These are phyloP conservation scores for Cladophialophora bantiana DNA, from an alignment of 2,329 filamentous ascomycete species.

Conservation along the genomic window DNA sequence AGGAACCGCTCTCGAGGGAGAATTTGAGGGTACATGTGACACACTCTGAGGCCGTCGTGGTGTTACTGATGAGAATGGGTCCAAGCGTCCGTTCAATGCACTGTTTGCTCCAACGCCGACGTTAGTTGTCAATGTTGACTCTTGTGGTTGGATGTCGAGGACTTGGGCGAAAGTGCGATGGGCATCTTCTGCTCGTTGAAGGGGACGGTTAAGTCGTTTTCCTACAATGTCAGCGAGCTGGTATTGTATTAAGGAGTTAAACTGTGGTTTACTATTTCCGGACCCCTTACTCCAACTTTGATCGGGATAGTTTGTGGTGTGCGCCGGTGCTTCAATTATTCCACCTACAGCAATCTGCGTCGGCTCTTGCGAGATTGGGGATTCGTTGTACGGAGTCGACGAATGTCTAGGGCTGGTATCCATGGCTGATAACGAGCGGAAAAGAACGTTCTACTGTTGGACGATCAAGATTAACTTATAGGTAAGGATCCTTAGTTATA, in stretches of 20 bases:
- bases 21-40: background rate
- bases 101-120: background rate
- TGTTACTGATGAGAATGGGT: background rate
- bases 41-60: background rate
- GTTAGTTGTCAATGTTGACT: background rate
- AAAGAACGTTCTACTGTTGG: background rate
- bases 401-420: background rate
- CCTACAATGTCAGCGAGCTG: background rate
- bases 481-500: background rate
- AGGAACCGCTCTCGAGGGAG: background rate
- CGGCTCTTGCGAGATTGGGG: background rate
- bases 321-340: background rate
- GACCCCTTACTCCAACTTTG: background rate
- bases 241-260: background rate
- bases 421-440: background rate
- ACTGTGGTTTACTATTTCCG: background rate
- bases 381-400: background rate
- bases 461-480: background rate
- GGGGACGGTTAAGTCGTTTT: background rate
- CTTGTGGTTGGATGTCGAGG: background rate
- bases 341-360: background rate
- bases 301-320: background rate
- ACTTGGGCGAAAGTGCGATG: background rate
- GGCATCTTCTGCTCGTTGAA: background rate
- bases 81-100: too few relatives aligned